Percentiles rank a stretch among this genome's conserved stretches.
phyloP scores from a whole-genome alignment of 495 filamentous ascomycete genomes.

The Lepidopterella palustris region DNA sequence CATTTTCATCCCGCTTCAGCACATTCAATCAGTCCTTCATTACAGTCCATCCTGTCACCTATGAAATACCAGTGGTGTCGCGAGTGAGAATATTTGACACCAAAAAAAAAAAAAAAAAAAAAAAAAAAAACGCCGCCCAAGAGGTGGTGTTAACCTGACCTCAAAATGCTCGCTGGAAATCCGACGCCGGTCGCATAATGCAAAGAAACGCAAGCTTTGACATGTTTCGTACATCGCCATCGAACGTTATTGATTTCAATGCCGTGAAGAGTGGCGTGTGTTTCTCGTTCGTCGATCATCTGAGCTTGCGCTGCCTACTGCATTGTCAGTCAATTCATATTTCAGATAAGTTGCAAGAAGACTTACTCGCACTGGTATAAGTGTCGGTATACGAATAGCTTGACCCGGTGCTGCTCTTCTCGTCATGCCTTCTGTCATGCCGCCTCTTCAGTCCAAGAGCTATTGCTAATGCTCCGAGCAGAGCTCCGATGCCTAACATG shows the following conservation, averaged over 20 bases:
- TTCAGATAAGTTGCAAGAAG: not conserved
- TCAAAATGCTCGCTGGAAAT: not conserved
- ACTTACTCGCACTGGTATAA: conserved; percentile 39
- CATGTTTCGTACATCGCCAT: not conserved
- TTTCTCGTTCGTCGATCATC: conserved; percentile 34
- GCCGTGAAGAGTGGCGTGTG: conserved; percentile 33
- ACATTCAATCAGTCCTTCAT: too few relatives aligned
- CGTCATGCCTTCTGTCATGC: conserved; percentile 45
- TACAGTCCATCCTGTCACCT: too few relatives aligned
- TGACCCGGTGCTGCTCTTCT: conserved; percentile 31
- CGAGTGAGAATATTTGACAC: too few relatives aligned
- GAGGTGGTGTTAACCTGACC: not conserved
- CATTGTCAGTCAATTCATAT: conserved; percentile 12
- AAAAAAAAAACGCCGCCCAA: not conserved
- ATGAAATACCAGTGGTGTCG: too few relatives aligned
- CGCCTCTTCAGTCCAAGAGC: conserved; percentile 69
- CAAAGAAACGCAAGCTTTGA: not conserved
- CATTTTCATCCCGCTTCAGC: too few relatives aligned
- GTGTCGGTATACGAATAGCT: conserved; percentile 21
- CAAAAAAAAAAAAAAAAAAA: too few relatives aligned
- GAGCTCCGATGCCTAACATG: conserved; percentile 51
- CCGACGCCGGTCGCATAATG: not conserved
- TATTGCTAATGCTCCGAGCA: conserved; percentile 60
- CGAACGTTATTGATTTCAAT: not conserved
- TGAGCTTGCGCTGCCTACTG: conserved; percentile 37